Base-by-base conservation (phyloP, 768 basidiomycete species). In the Pleurotus tuoliensis region DNA sequence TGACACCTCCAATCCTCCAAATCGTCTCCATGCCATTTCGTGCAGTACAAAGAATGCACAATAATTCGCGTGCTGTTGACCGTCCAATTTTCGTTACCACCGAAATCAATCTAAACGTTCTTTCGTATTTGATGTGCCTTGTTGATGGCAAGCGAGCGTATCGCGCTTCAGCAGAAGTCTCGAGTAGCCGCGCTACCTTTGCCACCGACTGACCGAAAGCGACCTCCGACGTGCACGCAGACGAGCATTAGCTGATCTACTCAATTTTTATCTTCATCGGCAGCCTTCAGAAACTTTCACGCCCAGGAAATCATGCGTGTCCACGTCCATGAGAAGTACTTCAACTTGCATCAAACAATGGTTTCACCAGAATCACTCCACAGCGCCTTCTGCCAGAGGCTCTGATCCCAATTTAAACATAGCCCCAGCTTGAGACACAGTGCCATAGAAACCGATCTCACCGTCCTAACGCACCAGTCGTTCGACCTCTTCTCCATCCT, bases 371-470 rank as follows among this genome's bases (percentile, higher is more conserved):
- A 16, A 53, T 53, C 51, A 53, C 51, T 53, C 51, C 51, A 53
- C 39, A 41, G 39, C 51, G 51, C 51, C 51, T 53, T 53, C 49
- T 51, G 49, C 27, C 49, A 50, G 12, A 39, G 34, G 8, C 27
- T 53, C 51, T 41, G 38, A 53, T 40, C 16, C 51, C 51, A 39
- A 53, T 40, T 20, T 34, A 50, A 53, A 41, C 39, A 40, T 53
- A 51, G 38, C 51, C 39, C 51, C 51, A 25, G 22, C 49, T 51
- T 18, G 13, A 27, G n/a, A 44, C 41, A 44, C 15, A 41, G 11
- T 53, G 51, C 20, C 51, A 53, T 53, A 53, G 51, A 53, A 53
- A 53, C 51, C 51, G 51, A 53, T 53, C 51, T 43, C 51, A 43
- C 51, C 51, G 39, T 53, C 51, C 34, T 53, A 47, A 37, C 15